Evolutionary conservation across 345 rosid genomes (phyloP).

Genomic region (Limnanthes douglasii): DNA sequence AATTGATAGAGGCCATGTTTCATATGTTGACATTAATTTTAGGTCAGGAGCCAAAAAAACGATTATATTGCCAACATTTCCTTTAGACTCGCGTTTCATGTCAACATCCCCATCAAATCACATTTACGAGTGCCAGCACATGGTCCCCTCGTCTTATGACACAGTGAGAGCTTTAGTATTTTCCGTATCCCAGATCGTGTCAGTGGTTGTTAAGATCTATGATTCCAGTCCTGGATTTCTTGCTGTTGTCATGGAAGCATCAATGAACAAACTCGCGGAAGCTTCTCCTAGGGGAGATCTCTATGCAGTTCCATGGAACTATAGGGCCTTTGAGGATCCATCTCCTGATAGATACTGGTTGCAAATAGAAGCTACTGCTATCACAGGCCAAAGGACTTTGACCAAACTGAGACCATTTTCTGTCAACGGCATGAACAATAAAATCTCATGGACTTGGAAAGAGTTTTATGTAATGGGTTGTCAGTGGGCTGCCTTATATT

Average conservation of each 20-base stretch:
- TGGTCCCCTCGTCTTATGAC: slow-evolving; percentile 65
- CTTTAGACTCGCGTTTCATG: slow-evolving; percentile 88
- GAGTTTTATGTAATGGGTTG: slow-evolving; percentile 82
- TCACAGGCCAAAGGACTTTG: slow-evolving; percentile 33
- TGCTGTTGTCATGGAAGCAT: slow-evolving; percentile 47
- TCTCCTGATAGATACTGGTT: slow-evolving; percentile 86
- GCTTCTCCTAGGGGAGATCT: slow-evolving; percentile 43
- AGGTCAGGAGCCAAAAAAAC: slow-evolving; percentile 40
- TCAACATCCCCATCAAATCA: slow-evolving; percentile 40
- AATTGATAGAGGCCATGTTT: slow-evolving; percentile 79
- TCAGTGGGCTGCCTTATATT: slow-evolving; percentile 67
- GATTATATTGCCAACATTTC: slow-evolving; percentile 76
- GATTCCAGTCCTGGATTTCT: slow-evolving; percentile 47
- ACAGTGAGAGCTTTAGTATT: slow-evolving; percentile 77
- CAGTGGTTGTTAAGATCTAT: slow-evolving; percentile 68
- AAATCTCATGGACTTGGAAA: slow-evolving; percentile 82
- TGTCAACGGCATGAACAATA: slow-evolving; percentile 40
- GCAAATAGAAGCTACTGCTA: slow-evolving; percentile 57
- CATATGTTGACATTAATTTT: slow-evolving; percentile 59
- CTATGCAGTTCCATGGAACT: slow-evolving; percentile 77
- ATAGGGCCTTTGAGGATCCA: slow-evolving; percentile 74
- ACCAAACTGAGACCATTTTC: slow-evolving; percentile 75
- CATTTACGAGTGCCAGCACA: slow-evolving; percentile 46
- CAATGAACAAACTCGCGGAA: slow-evolving; percentile 41
- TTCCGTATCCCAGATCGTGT: slow-evolving; percentile 39